Conservation (phyloP, 1,139 yeast species). For the Candida albicans region DNA sequence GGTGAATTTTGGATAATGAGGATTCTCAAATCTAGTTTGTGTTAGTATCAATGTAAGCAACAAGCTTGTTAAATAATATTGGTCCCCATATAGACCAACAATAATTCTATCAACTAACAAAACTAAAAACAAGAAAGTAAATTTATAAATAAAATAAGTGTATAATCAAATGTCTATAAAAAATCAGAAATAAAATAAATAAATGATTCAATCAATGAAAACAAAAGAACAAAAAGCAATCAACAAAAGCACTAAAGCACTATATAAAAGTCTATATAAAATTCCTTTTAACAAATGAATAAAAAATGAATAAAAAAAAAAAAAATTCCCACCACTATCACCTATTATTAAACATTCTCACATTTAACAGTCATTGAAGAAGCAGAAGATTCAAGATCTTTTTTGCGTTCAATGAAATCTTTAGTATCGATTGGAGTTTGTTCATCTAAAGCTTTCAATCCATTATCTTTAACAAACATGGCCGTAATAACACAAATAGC, state of each 20-base stretch:
- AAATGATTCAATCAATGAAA: too few species aligned
- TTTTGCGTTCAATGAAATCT: conserved; percentile 6
- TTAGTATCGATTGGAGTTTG: neutral
- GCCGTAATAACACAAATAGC: conserved; percentile 38
- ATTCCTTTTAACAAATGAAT: neutral
- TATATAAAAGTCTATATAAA: neutral
- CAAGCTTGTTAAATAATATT: too few species aligned
- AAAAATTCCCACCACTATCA: neutral
- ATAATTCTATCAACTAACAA: too few species aligned
- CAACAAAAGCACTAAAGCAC: neutral
- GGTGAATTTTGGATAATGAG: too few species aligned
- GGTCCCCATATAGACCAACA: too few species aligned
- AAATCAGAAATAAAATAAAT: too few species aligned
- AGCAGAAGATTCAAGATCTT: conserved; percentile 15
- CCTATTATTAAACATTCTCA: neutral
- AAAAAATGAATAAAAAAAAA: neutral
- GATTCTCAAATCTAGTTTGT: too few species aligned
- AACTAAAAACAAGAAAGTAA: too few species aligned
- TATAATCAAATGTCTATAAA: too few species aligned
- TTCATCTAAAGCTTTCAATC: conserved; percentile 41
- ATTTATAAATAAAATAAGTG: too few species aligned
- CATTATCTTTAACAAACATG: conserved; percentile 40
- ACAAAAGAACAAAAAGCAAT: too few species aligned
- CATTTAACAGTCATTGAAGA: conserved; percentile 10
- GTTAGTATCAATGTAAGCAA: too few species aligned